A percentile compares a stretch with the other conserved stretches of the same genome.
phyloP scores from a whole-genome alignment of 805 yeast species.

The Kodamaea jinghongensis region DNA sequence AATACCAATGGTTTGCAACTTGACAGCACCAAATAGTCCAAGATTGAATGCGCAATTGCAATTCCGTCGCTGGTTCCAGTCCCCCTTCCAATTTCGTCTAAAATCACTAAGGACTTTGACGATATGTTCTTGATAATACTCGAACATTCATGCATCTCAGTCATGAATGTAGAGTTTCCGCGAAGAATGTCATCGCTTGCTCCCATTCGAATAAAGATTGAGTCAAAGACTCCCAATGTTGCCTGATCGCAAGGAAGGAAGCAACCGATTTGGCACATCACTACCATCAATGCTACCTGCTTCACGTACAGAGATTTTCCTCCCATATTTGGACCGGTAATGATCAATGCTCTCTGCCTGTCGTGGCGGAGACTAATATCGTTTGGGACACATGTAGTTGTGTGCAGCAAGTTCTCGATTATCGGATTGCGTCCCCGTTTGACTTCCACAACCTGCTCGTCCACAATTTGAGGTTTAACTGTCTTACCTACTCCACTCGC shows the following conservation, averaged over 20 bases:
- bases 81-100: constrained; percentile 84
- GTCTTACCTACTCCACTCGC: constrained; percentile 47
- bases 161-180: constrained; percentile 83
- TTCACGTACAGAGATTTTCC: constrained; percentile 79
- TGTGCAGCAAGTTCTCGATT: constrained; percentile 46
- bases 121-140: constrained; percentile 55
- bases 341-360: constrained; percentile 53
- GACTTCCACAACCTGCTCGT: constrained; percentile 43
- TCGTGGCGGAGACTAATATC: constrained; percentile 48
- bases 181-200: constrained; percentile 73
- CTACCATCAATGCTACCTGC: constrained; percentile 65
- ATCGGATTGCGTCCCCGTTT: constrained; percentile 65
- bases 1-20: constrained; percentile 52
- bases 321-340: constrained; percentile 90
- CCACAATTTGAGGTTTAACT: constrained; percentile 50
- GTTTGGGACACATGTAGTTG: constrained; percentile 59
- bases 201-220: constrained; percentile 80
- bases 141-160: constrained; percentile 67
- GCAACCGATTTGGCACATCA: constrained; percentile 78
- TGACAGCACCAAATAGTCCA: constrained; percentile 50
- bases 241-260: constrained; percentile 68
- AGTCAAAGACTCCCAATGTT: constrained; percentile 65
- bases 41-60: constrained; percentile 72
- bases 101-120: constrained; percentile 53
- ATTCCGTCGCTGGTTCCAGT: constrained; percentile 73